phyloP scores from a whole-genome alignment of 495 filamentous ascomycete species.

The Podospora pseudopauciseta region DNA sequence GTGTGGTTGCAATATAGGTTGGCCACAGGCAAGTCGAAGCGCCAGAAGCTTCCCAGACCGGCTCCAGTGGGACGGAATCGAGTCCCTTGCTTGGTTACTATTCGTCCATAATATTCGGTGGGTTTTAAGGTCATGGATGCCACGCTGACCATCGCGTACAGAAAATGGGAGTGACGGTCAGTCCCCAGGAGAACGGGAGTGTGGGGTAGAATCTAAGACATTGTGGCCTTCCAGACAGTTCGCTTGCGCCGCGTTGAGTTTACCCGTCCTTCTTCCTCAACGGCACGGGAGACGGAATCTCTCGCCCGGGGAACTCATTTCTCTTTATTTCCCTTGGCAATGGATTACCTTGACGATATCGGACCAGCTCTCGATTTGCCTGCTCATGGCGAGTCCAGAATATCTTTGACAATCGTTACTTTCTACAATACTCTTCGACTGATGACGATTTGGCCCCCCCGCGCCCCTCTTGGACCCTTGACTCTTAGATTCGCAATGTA shows the following conservation, averaged over 20 bases:
- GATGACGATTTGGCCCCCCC: background rate
- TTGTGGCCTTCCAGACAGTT: constrained; percentile 9
- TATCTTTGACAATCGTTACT: background rate
- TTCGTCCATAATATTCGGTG: constrained; percentile 9
- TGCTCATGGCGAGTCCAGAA: background rate
- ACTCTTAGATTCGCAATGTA: constrained; percentile 13
- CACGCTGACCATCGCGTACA: constrained; percentile 16
- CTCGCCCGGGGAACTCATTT: background rate
- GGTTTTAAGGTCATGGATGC: constrained; percentile 13
- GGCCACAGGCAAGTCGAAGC: constrained; percentile 14
- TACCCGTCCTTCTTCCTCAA: constrained; percentile 5
- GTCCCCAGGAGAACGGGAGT: constrained; percentile 14
- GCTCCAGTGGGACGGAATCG: constrained; percentile 16
- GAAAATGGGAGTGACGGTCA: background rate
- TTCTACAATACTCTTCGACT: background rate
- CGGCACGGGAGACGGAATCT: background rate
- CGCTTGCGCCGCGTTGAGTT: constrained; percentile 13
- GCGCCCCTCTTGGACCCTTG: background rate
- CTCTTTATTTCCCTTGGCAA: background rate
- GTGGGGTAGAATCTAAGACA: constrained; percentile 20
- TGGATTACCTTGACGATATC: background rate
- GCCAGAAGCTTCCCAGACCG: background rate
- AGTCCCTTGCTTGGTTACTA: constrained; percentile 2
- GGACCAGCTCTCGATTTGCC: background rate
- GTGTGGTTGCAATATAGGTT: constrained; percentile 33